Base-by-base conservation (phyloP, 257 asterid species). In the Penstemon davidsonii region DNA sequence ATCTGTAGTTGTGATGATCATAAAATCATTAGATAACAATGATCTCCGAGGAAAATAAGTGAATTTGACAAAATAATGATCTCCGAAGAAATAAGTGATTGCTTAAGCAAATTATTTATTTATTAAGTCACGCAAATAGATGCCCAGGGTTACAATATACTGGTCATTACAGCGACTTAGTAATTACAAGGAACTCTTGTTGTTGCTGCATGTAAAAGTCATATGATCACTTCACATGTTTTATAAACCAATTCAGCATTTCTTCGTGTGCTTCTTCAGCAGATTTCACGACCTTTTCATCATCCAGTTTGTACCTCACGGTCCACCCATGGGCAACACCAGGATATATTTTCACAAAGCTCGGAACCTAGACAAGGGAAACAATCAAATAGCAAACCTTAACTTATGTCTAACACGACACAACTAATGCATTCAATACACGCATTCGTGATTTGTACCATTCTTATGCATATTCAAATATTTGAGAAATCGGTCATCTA, bases 321-420 rank as follows among this genome's bases (percentile, higher is more conserved):
- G 86, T 78, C 91, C 91, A 83, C 25, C 90, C 95, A 37, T 87
- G 95, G 4, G 69, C 60, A 13, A 74, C 82, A 6, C 85, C 81
- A 4, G 80, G 82, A 68, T 78, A 87, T 49, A 76, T 73, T 74
- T 87, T 83, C 77, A 79, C 80, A 51, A 79, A 76, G 78, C 71
- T 70, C 9, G 70, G 78, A 57, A 85, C 82, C 89, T 83, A 68
- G 41, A 41, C 3, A 7, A 10, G 3, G 36, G 6, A 55, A 43
- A 38, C 4, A 47, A 43, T 41, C 12, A 8, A 4, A 50, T 10
- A 54, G 11, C 60, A 64, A 67, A 41, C 10, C n/a, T 61, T n/a
- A 51, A 59, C 19, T 36, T 42, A 0, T 37, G 53, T 19, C 49
- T 12, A 54, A 5, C 3, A 3, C 8, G 8, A 19, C 33, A 25